Percentiles rank a stretch among this genome's conserved stretches.
These are phyloP conservation scores for Nitzschia sp. DNA, from an alignment of 108 stramenopile species.

Conservation along the genomic window DNA sequence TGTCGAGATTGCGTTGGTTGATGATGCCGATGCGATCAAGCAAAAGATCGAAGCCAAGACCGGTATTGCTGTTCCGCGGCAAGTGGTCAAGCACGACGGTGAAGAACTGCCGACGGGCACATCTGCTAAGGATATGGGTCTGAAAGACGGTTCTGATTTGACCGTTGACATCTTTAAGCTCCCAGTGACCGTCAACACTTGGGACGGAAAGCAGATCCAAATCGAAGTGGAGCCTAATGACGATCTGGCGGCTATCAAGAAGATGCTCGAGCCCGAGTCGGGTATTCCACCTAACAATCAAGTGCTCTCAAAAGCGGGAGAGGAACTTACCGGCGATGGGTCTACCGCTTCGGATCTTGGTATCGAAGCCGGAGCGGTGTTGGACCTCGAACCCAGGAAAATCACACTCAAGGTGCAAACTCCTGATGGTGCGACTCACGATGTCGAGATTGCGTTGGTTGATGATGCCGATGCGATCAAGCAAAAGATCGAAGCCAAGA, in stretches of 20 bases:
- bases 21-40: slow-evolving; percentile 23
- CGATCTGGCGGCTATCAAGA: slow-evolving; percentile 14
- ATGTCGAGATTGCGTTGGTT: not conserved
- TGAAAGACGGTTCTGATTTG: slow-evolving; percentile 15
- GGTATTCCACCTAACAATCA: slow-evolving; percentile 26
- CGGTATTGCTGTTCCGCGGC: slow-evolving; percentile 16
- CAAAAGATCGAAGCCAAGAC: slow-evolving; percentile 19
- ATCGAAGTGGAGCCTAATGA: slow-evolving; percentile 19
- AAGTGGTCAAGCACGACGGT: slow-evolving; percentile 22
- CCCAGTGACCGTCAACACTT: slow-evolving; percentile 27
- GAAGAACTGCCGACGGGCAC: slow-evolving; percentile 13
- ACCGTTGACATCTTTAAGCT: slow-evolving; percentile 26
- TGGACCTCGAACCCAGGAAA: slow-evolving; percentile 28
- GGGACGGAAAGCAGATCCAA: slow-evolving; percentile 18
- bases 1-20: slow-evolving; percentile 13
- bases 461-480: slow-evolving; percentile 19
- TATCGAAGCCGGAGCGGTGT: slow-evolving; percentile 16
- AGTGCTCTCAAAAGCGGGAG: not conserved
- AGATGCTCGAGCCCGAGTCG: slow-evolving; percentile 19
- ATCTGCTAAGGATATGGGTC: slow-evolving; percentile 21
- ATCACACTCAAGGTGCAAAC: slow-evolving; percentile 18
- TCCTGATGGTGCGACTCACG: slow-evolving; percentile 13
- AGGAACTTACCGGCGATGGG: slow-evolving; percentile 1
- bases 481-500: slow-evolving; percentile 9
- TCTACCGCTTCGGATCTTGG: slow-evolving; percentile 20